Evolutionary conservation across 2,329 filamentous ascomycete genomes (phyloP).

Genomic region (Neonectria coccinea): DNA sequence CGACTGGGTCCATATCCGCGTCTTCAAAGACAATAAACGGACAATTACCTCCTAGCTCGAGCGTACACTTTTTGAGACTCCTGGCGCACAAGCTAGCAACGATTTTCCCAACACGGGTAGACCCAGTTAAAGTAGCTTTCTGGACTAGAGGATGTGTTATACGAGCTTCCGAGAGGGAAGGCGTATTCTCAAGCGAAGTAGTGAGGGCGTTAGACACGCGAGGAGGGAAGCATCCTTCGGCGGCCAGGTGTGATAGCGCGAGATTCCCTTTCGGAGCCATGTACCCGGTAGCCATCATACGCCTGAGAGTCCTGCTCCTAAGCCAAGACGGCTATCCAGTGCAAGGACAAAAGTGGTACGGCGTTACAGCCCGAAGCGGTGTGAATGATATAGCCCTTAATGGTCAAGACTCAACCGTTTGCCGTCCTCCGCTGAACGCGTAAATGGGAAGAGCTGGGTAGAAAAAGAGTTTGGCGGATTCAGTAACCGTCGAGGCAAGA

Average conservation of each 20-base stretch:
- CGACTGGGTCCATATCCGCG: constrained; percentile 73
- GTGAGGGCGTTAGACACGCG: constrained; percentile 71
- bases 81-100: constrained; percentile 9
- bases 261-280: constrained; percentile 51
- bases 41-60: constrained; percentile 79
- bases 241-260: constrained; percentile 74
- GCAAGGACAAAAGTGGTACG: too few relatives aligned
- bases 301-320: too few relatives aligned
- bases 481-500: constrained; percentile 73
- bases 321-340: too few relatives aligned
- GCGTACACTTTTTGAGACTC: constrained; percentile 69
- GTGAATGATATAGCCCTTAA: too few relatives aligned
- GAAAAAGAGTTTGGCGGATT: constrained; percentile 68
- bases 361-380: too few relatives aligned
- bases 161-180: constrained; percentile 56
- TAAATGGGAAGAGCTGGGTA: constrained; percentile 59
- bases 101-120: constrained; percentile 72
- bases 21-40: constrained; percentile 75
- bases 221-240: constrained; percentile 78
- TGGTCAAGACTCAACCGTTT: too few relatives aligned
- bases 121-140: constrained; percentile 56
- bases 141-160: constrained; percentile 46
- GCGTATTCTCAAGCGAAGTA: constrained; percentile 57
- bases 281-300: too few relatives aligned
- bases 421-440: background rate